Base-by-base conservation (phyloP, 495 filamentous ascomycete species). In the Pseudoneurospora amorphoporcata region DNA sequence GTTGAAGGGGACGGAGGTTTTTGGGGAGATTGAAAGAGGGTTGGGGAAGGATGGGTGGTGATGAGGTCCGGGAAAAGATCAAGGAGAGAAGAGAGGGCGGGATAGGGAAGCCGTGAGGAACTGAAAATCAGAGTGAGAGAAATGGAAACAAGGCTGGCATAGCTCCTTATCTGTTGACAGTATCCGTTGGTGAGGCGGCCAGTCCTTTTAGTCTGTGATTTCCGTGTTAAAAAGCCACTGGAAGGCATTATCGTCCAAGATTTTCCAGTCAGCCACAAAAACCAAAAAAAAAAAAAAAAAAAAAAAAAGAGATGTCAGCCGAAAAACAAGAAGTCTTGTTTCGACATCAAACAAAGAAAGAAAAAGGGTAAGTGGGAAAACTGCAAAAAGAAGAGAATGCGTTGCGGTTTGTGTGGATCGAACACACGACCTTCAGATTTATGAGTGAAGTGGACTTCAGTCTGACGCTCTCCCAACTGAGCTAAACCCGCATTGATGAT, bases 1-100 rank as follows among this genome's bases (percentile, higher is more conserved):
- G 23, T 80, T 85, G 70, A 84, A 85, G 69, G 91, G 91, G 9
- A 72, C 90, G 4, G 76, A 58, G 0, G 82, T 92, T 4, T 92
- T 92, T 83, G 79, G 74, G 68, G 86, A 86, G 78, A 90, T 91
- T 45, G 75, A 78, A 70, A 65, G 71, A 23, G 76, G 77, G 37
- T 72, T 75, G 73, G 72, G 70, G 61, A 35, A 74, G 29, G 74
- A 23, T 40, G 70, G 76, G 35, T 16, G n/a, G 58, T 75, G 71
- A 70, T 75, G 41, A 39, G 32, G 58, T 40, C 32, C 32, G 2
- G 19, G n/a, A 8, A 23, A 29, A 47, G 35, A 10, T 65, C 8
- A 8, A 29, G 8, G 41, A 29, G 41, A 37, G 39, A 4, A 45
- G 37, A 40, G n/a, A n/a, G 32, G 10, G 32, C 2, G 14, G 32